Conservation (phyloP, 2,329 filamentous ascomycete species). For the Albophoma yamanashiensis region DNA sequence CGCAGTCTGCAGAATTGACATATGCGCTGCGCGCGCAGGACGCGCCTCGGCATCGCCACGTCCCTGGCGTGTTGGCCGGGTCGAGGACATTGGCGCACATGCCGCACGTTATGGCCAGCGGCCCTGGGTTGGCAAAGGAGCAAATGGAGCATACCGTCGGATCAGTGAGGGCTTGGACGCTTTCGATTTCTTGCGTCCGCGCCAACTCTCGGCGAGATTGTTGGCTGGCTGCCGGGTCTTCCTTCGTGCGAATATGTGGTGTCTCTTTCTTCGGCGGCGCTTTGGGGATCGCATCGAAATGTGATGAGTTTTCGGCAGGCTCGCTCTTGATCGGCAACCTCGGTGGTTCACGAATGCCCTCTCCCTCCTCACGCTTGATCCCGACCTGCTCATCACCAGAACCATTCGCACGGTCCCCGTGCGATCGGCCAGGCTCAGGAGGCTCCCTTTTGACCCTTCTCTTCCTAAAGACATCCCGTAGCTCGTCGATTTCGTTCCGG, state of each 20-base stretch:
- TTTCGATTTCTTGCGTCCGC: not conserved
- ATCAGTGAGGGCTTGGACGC: not conserved
- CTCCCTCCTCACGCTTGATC: not conserved
- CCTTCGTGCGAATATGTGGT: not conserved
- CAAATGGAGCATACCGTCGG: constrained; percentile 46
- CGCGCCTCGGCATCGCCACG: constrained; percentile 54
- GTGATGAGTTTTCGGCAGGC: not conserved
- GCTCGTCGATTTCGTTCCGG: constrained; percentile 48
- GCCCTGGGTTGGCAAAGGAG: constrained; percentile 50
- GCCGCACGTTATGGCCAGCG: constrained; percentile 45
- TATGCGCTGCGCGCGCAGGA: constrained; percentile 48
- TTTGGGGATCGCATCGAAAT: not conserved
- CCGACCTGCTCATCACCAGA: not conserved
- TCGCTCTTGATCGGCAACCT: not conserved
- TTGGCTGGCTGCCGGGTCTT: not conserved
- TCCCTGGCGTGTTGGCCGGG: constrained; percentile 34
- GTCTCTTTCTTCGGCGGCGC: not conserved
- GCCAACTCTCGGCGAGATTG: not conserved
- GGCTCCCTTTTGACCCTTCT: constrained; percentile 12
- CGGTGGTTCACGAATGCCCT: no score
- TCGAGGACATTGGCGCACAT: constrained; percentile 63
- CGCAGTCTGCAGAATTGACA: constrained; percentile 58
- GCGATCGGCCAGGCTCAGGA: not conserved
- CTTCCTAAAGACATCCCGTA: constrained; percentile 33
- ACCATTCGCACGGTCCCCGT: not conserved